Conservation (phyloP, 257 asterid species). For the Solanum corneliomulleri region DNA sequence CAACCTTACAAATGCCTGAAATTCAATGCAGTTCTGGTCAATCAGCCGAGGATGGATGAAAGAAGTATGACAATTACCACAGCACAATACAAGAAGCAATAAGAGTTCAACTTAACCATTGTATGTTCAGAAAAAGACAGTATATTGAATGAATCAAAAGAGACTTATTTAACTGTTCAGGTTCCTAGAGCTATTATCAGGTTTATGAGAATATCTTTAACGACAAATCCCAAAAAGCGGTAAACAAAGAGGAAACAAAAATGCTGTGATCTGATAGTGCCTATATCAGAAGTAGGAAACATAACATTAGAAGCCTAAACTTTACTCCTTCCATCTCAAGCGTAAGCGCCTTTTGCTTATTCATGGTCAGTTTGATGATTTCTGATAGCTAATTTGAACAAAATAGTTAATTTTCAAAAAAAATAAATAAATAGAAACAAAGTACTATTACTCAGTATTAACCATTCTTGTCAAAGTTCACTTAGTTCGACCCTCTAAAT, state of each 20-base stretch:
- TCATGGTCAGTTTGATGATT: background rate
- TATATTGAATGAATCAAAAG: background rate
- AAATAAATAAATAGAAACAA: background rate
- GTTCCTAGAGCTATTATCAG: background rate
- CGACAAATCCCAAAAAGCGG: background rate
- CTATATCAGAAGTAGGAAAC: background rate
- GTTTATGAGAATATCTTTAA: background rate
- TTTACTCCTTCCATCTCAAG: background rate
- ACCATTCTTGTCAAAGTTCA: background rate
- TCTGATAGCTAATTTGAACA: background rate
- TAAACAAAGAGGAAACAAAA: background rate
- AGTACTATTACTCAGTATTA: background rate
- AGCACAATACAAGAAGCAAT: background rate
- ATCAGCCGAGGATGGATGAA: background rate
- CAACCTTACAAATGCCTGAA: constrained; percentile 35
- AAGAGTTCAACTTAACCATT: background rate
- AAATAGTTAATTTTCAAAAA: background rate
- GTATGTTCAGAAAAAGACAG: background rate
- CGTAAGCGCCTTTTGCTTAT: background rate
- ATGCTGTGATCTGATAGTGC: background rate
- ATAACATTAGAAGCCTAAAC: background rate
- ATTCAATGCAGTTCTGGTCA: background rate
- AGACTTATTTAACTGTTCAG: background rate
- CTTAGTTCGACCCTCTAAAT: background rate
- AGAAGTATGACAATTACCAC: background rate